Evolutionary conservation across 495 filamentous ascomycete genomes (phyloP).

Genomic region (Annulohypoxylon maeteangense): DNA sequence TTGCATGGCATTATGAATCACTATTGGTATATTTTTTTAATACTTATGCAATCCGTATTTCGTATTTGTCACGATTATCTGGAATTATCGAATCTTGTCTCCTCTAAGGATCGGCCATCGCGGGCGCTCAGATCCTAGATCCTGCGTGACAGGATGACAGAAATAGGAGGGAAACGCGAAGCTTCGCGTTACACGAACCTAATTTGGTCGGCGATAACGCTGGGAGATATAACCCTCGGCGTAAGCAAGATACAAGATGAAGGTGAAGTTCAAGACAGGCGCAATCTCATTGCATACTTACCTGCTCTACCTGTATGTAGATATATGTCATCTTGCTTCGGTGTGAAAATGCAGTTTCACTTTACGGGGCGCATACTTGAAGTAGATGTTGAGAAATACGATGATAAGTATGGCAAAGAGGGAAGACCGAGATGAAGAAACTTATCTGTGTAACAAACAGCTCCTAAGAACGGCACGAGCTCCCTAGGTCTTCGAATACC

Average conservation of each 20-base stretch:
- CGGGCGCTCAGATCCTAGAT: not conserved
- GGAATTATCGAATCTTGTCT: conserved; percentile 3
- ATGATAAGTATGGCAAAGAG: not conserved
- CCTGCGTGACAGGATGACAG: conserved; percentile 6
- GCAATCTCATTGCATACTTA: not conserved
- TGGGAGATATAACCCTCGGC: not conserved
- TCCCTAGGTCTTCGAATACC: not conserved
- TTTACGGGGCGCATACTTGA: not conserved
- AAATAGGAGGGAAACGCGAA: conserved; percentile 4
- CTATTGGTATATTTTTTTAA: not conserved
- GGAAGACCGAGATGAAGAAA: not conserved
- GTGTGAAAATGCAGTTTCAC: conserved; percentile 3
- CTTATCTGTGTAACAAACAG: too few species aligned
- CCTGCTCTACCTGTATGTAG: not conserved
- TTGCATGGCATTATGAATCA: not conserved
- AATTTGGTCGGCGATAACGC: not conserved
- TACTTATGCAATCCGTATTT: conserved; percentile 1
- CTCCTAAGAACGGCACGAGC: too few species aligned
- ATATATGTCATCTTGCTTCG: not conserved
- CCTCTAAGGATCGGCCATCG: not conserved
- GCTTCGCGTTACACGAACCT: not conserved
- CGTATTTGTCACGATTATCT: too few species aligned
- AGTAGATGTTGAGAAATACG: not conserved
- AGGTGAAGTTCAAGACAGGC: not conserved
- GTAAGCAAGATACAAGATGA: not conserved